phyloP scores from a whole-genome alignment of 345 rosid genomes.

The Brassica cretica region DNA sequence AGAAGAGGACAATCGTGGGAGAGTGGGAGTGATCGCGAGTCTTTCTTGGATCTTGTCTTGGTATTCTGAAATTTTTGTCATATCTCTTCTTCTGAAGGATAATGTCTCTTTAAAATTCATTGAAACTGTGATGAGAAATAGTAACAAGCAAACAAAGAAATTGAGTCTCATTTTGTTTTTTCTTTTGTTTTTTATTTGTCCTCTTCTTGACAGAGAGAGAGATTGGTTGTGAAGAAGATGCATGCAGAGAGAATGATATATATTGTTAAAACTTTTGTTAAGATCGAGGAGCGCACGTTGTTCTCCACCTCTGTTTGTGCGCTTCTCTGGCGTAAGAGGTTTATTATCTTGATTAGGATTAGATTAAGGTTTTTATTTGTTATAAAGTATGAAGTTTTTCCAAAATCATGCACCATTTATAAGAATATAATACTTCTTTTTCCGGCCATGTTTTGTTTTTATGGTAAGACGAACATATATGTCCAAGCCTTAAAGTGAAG shows the following conservation, averaged over 20 bases:
- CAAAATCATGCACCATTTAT: neutral
- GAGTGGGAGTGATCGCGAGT: constrained; percentile 29
- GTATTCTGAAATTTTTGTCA: constrained; percentile 39
- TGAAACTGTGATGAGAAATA: constrained; percentile 33
- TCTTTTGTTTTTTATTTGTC: neutral
- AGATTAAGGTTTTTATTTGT: neutral
- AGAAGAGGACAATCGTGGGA: constrained; percentile 22
- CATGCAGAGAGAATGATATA: too few relatives aligned
- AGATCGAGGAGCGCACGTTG: neutral
- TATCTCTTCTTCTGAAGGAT: constrained; percentile 29
- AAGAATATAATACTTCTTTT: neutral
- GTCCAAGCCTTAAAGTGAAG: too few relatives aligned
- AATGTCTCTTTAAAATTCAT: constrained; percentile 26
- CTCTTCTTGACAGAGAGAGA: neutral
- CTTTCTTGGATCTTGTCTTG: constrained; percentile 42
- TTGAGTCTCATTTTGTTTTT: neutral
- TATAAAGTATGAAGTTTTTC: neutral
- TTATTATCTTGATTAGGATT: neutral
- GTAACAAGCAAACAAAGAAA: constrained; percentile 9
- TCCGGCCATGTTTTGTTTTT: neutral
- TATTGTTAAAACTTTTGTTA: neutral
- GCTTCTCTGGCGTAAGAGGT: neutral
- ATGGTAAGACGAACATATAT: neutral
- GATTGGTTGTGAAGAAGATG: neutral
- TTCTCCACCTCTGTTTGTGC: neutral